Percentiles rank a stretch among this genome's conserved stretches.
These are phyloP conservation scores for Choanephora cucurbitarum DNA, from an alignment of 371 early-diverging fungal genomes.

Conservation along the genomic window DNA sequence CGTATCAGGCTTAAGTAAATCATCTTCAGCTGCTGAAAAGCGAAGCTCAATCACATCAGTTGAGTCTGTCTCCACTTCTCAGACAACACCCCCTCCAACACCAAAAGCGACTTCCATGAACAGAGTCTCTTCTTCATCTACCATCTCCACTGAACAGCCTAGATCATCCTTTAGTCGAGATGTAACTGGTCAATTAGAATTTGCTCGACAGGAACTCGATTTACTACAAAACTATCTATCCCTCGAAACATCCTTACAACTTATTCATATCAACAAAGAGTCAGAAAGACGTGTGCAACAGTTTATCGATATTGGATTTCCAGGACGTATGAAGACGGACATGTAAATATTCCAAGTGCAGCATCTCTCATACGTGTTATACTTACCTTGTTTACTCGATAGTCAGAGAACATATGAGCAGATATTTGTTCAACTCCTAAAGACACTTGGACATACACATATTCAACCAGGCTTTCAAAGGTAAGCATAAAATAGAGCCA, in stretches of 20 bases:
- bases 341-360: slow-evolving; percentile 18
- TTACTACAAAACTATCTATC: slow-evolving; percentile 70
- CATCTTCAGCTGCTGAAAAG: slow-evolving; percentile 12
- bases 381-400: background rate
- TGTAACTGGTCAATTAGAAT: slow-evolving; percentile 22
- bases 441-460: slow-evolving; percentile 64
- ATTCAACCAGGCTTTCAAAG: slow-evolving; percentile 71
- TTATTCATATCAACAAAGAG: slow-evolving; percentile 85
- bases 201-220: slow-evolving; percentile 48
- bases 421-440: slow-evolving; percentile 66
- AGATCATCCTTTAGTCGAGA: slow-evolving; percentile 16
- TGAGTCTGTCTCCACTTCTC: slow-evolving; percentile 17
- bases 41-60: slow-evolving; percentile 20
- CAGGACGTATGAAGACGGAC: slow-evolving; percentile 32
- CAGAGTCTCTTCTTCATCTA: slow-evolving; percentile 12
- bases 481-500: slow-evolving; percentile 30
- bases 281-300: slow-evolving; percentile 62
- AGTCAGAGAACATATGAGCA: slow-evolving; percentile 61
- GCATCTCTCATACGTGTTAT: too few species aligned
- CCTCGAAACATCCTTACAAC: slow-evolving; percentile 73
- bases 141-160: slow-evolving; percentile 1
- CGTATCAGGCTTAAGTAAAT: background rate
- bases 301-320: slow-evolving; percentile 37
- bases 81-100: slow-evolving; percentile 30
- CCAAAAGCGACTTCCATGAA: slow-evolving; percentile 20